These are phyloP conservation scores for Boletales sp. DNA, from an alignment of 768 basidiomycete genomes.

Conservation along the genomic window DNA sequence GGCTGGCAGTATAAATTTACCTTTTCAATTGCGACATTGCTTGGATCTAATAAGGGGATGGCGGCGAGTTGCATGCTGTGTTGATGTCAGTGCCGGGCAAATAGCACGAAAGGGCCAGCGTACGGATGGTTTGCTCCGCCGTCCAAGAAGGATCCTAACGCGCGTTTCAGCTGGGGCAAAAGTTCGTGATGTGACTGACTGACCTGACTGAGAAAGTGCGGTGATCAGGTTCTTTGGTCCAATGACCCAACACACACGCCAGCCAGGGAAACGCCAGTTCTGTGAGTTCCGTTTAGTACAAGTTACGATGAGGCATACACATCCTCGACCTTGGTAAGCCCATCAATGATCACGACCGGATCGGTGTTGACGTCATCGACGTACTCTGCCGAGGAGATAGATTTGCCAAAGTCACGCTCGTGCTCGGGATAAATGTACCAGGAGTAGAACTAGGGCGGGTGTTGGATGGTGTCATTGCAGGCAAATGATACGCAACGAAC, in stretches of 20 bases:
- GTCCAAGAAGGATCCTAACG: slow-evolving; percentile 84
- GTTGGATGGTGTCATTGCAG: background rate
- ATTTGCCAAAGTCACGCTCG: slow-evolving; percentile 68
- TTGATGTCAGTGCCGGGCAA: background rate
- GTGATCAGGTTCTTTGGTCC: slow-evolving; percentile 87
- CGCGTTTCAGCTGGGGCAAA: background rate
- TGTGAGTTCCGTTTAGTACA: slow-evolving; percentile 32
- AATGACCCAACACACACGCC: slow-evolving; percentile 92
- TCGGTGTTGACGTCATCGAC: slow-evolving; percentile 87
- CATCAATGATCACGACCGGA: slow-evolving; percentile 82
- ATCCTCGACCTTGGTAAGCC: slow-evolving; percentile 74
- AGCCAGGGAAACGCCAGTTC: slow-evolving; percentile 95
- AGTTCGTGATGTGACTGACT: slow-evolving; percentile 6
- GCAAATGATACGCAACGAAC: slow-evolving; percentile 33
- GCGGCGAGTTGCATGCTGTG: slow-evolving; percentile 83
- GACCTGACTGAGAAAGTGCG: slow-evolving; percentile 86
- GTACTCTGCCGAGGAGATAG: slow-evolving; percentile 78
- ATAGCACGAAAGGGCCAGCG: slow-evolving; percentile 24
- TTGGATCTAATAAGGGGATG: slow-evolving; percentile 74
- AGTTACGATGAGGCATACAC: background rate
- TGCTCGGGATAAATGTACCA: slow-evolving; percentile 92
- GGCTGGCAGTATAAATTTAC: slow-evolving; percentile 23
- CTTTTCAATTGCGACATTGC: slow-evolving; percentile 67
- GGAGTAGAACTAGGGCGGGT: slow-evolving; percentile 69
- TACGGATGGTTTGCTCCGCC: slow-evolving; percentile 94